Percentiles rank a stretch among this genome's conserved stretches.
These are phyloP conservation scores for Didymella keratinophila DNA, from an alignment of 2,329 filamentous ascomycete genomes.

Conservation along the genomic window DNA sequence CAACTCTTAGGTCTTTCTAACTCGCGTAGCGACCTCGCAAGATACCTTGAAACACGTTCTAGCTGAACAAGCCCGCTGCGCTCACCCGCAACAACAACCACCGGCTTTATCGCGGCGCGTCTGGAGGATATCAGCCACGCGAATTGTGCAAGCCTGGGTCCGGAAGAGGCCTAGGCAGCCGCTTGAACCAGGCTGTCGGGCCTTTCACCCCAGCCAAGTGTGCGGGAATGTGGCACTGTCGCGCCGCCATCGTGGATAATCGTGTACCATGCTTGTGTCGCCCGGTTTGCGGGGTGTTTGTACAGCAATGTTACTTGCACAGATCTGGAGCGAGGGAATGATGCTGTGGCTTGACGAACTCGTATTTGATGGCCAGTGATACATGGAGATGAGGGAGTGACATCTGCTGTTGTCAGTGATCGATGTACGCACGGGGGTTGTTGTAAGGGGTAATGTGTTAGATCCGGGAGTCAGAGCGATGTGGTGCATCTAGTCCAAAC, in stretches of 20 bases:
- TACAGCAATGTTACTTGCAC: constrained; percentile 11
- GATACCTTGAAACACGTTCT: constrained; percentile 11
- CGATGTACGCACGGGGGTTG: neutral
- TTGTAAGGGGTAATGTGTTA: neutral
- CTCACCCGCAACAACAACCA: constrained; percentile 33
- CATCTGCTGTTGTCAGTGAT: too few species aligned
- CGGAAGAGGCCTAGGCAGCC: constrained; percentile 27
- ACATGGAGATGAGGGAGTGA: neutral
- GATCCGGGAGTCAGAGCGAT: neutral
- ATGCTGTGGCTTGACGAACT: neutral
- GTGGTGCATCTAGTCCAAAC: neutral
- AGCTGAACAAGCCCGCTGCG: constrained; percentile 22
- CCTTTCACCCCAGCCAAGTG: constrained; percentile 38
- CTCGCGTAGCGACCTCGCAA: neutral
- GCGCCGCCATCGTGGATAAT: constrained; percentile 44
- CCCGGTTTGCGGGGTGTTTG: constrained; percentile 28
- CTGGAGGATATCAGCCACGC: constrained; percentile 40
- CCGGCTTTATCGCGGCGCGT: constrained; percentile 28
- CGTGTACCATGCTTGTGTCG: constrained; percentile 36
- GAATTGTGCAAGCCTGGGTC: constrained; percentile 42
- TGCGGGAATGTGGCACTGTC: constrained; percentile 48
- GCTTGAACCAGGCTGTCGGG: constrained; percentile 46
- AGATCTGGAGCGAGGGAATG: neutral
- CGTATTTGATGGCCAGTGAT: neutral
- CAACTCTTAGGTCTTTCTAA: neutral